Evolutionary conservation across 768 basidiomycete species (phyloP).

Genomic region (Agaricus subrufescens): DNA sequence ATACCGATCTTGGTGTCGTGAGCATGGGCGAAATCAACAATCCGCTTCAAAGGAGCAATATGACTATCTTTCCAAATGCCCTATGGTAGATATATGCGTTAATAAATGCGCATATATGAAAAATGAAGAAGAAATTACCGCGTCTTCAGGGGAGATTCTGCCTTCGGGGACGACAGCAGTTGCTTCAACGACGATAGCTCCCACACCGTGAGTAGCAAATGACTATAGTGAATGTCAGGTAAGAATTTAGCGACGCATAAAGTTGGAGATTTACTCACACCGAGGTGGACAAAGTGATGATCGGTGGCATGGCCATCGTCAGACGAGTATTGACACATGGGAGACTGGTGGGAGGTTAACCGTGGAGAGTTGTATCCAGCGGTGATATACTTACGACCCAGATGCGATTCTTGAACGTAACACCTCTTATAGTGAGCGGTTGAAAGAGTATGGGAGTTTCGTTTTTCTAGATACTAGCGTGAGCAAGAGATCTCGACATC

Average conservation of each 20-base stretch:
- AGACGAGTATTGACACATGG: slow-evolving; percentile 81
- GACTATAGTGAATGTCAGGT: slow-evolving; percentile 36
- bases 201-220: slow-evolving; percentile 67
- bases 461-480: slow-evolving; percentile 33
- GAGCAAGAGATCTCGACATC: neutral
- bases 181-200: slow-evolving; percentile 70
- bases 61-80: slow-evolving; percentile 78
- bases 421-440: slow-evolving; percentile 56
- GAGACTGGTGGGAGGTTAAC: slow-evolving; percentile 35
- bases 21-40: slow-evolving; percentile 70
- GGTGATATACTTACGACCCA: slow-evolving; percentile 45
- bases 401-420: slow-evolving; percentile 72
- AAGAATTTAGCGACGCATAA: neutral
- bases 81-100: slow-evolving; percentile 18
- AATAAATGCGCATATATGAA: neutral
- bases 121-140: slow-evolving; percentile 30
- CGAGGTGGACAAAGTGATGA: slow-evolving; percentile 83
- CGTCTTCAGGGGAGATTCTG: slow-evolving; percentile 72
- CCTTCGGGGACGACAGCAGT: slow-evolving; percentile 71
- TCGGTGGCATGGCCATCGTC: slow-evolving; percentile 74
- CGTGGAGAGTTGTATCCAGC: neutral
- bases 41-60: slow-evolving; percentile 61
- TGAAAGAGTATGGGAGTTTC: slow-evolving; percentile 55
- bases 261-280: slow-evolving; percentile 35
- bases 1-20: slow-evolving; percentile 71